Base-by-base conservation (phyloP, 371 early-diverging fungal species). In the Ecytonucleospora hepatopenaei region DNA sequence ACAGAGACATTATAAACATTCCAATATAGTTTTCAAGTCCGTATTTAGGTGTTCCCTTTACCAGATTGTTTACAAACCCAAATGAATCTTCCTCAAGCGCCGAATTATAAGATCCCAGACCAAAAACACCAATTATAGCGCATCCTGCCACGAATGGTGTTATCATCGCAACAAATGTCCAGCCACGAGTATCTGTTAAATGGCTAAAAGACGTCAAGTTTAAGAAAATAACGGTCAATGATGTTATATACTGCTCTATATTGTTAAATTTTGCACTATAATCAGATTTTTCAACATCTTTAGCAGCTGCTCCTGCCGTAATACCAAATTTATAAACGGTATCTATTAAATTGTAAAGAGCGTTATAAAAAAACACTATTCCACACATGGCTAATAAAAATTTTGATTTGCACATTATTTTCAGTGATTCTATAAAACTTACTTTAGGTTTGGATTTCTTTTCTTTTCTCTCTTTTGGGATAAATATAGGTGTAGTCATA, bases 321-420 rank as follows among this genome's bases (percentile, higher is more conserved):
- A 74, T 57, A 15, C 65, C 68, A 4, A 49, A 54, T 34, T 81
- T 81, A 49, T 65, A 78, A 27, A 64, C 56, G 2, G 75, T 49
- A 54, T 81, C 81, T 48, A 73, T 59, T 54, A 78, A 56, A 65
- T 79, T 81, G 31, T 68, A 71, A 0, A 54, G 34, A 1, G 78
- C 69, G 56, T 72, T 77, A 58, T 74, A 81, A 24, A 65, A 67
- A 24, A 78, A 67, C 1, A 81, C 81, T 4, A 76, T 73, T 17
- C 68, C 17, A 51, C 74, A 77, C 48, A 79, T 72, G n/a, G 69
- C 48, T 17, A 78, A 59, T 4, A 77, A 48, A 21, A 81, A 63
- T 54, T 66, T 72, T 5, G 76, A 73, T 27, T 64, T 59, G 16
- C 54, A 55, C 71, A 79, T 77, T 33, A 63, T 63, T 35, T 71